Percentiles rank a stretch among this genome's conserved stretches.
Conservation (phyloP, 176 grass and related monocot genomes). For the Oropetium thomaeum region DNA sequence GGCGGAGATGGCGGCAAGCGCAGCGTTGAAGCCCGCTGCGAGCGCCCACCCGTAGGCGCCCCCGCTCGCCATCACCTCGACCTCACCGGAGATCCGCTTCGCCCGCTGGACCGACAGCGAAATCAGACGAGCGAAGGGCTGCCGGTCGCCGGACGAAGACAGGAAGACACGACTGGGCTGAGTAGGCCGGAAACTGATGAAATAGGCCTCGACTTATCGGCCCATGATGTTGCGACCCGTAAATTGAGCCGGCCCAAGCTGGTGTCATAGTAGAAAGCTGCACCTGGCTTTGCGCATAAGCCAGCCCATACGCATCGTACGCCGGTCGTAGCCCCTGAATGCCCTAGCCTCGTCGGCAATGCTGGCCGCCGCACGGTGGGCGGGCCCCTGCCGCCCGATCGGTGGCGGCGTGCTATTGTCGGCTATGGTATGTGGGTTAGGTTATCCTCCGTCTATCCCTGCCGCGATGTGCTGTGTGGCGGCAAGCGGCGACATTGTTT, state of each 20-base stretch:
- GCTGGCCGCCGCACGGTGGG: not conserved
- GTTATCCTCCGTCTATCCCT: too few species aligned
- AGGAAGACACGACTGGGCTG: not conserved
- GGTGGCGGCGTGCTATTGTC: too few species aligned
- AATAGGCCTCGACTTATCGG: not conserved
- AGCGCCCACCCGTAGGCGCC: slow-evolving; percentile 74
- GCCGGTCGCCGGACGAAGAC: not conserved
- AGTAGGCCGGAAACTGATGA: not conserved
- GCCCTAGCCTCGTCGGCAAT: not conserved
- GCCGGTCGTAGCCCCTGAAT: too few species aligned
- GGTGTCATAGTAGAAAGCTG: too few species aligned
- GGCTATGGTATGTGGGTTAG: too few species aligned
- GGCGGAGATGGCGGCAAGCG: slow-evolving; percentile 75
- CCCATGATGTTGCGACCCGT: not conserved
- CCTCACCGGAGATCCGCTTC: slow-evolving; percentile 40
- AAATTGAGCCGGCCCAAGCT: too few species aligned
- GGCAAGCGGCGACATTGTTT: not conserved
- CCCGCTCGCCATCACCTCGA: slow-evolving; percentile 24
- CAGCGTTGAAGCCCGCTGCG: slow-evolving; percentile 67
- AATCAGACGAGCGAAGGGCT: not conserved
- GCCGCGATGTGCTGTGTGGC: not conserved
- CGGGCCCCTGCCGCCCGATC: too few species aligned
- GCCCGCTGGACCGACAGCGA: not conserved
- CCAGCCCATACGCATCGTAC: too few species aligned
- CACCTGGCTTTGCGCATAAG: too few species aligned